Evolutionary conservation across 2,329 filamentous ascomycete genomes (phyloP), one percentile per base, ranked within the genome.

Genomic region (Sporothrix globosa): DNA sequence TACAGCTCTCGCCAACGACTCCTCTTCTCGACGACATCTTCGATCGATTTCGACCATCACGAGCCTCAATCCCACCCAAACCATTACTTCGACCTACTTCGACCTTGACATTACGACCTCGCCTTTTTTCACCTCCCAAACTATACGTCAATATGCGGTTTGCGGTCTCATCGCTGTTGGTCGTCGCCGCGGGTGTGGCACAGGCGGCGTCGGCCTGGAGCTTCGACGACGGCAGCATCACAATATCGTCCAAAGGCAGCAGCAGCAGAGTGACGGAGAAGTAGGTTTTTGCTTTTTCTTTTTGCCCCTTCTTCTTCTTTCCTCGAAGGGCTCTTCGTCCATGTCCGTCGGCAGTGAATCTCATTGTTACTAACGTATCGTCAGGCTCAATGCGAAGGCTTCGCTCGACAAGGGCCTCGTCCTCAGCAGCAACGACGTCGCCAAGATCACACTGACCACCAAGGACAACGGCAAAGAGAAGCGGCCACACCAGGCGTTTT

Each of bases 401-500:
- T 86, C 88, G 21, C 83, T 94, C 73, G 81, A 87, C 68, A 87
- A 87, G 66, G 81, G 89, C 14, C 79, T 97, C 54, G 80, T 84
- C 13, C 83, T 98, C 73, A 87, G 88, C 73, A 81, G 85, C 69
- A 80, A 87, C 69, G 93, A 96, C 78, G 88, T 89, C 54, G 84
- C 98, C 77, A 97, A 96, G 83, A 83, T 99, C 74, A 82, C 89
- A 74, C 83, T 99, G 76, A 97, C 93, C 46, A 87, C 92, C 10
- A 91, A 91, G 78, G 92, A 97, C 77, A 90, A 87, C 78, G 89
- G 89, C 81, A 90, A 89, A 75, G 86, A 88, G 61, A 95, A 93
- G 85, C 89, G 92, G 74, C 93, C 96, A 75, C 96, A 99, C 81
- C 96, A 99, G 82, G 93, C 93, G 6, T 97, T 97, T 83, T 85